These are phyloP conservation scores for Boeremia lycopersici DNA, from an alignment of 2,329 filamentous ascomycete species.

Conservation along the genomic window DNA sequence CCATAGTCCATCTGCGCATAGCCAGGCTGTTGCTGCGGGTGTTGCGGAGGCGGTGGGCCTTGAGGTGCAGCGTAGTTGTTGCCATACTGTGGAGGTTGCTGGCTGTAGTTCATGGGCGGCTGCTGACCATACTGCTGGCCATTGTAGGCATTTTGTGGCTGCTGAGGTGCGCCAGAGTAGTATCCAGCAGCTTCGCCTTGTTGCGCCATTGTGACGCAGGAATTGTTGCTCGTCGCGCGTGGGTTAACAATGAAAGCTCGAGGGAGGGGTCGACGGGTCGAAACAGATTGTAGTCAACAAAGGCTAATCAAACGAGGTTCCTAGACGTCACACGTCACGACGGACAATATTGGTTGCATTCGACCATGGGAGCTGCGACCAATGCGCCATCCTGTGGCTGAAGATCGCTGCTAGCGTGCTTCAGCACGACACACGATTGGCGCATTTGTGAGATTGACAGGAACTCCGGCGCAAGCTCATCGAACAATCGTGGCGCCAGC, in stretches of 20 bases:
- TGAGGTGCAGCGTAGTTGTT: slow-evolving; percentile 39
- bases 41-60: slow-evolving; percentile 29
- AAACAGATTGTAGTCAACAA: slow-evolving; percentile 9
- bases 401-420: slow-evolving; percentile 15
- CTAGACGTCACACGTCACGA: slow-evolving; percentile 23
- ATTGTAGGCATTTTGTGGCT: slow-evolving; percentile 35
- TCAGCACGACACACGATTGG: slow-evolving; percentile 4
- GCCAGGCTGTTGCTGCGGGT: slow-evolving; percentile 28
- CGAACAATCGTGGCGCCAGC: slow-evolving; percentile 13
- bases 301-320: slow-evolving; percentile 19
- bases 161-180: slow-evolving; percentile 39
- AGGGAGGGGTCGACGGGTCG: neutral
- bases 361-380: slow-evolving; percentile 10
- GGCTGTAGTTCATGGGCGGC: slow-evolving; percentile 31
- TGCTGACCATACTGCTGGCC: slow-evolving; percentile 27
- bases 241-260: neutral
- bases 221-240: neutral
- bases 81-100: slow-evolving; percentile 41
- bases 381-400: slow-evolving; percentile 21
- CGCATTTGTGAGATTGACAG: neutral
- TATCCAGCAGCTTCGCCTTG: slow-evolving; percentile 48
- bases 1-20: slow-evolving; percentile 37
- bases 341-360: slow-evolving; percentile 5
- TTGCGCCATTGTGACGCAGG: slow-evolving; percentile 34
- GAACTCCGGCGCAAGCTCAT: neutral